Base-by-base conservation (phyloP, 1,139 yeast genomes). In the Candida sanyaensis region DNA sequence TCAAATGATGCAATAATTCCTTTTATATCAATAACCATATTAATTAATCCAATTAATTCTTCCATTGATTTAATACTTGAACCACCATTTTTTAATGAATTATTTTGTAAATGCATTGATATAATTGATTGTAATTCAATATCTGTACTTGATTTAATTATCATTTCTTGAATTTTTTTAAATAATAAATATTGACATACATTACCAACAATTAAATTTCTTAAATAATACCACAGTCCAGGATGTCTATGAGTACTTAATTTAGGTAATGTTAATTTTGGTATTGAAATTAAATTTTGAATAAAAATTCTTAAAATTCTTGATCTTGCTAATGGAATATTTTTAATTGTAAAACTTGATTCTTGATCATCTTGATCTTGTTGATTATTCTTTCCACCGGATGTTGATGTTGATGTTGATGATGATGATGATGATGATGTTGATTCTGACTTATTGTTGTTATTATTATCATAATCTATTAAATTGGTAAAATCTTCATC, bases 151-250 rank as follows among this genome's bases (percentile, higher is more conserved):
- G 53, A 55, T 41, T 29, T 12, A 4, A 33, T 31, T 32, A 65
- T 45, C 58, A 65, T 53, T 37, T 64, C 65, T 21, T 60, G 61
- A 11, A 71, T 51, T 49, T 70, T 70, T 47, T 56, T 61, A 59
- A 66, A 76, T 49, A 77, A 51, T 55, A 75, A 48, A 56, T 65
- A 70, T 65, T 71, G 65, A 63, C 71, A 50, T 52, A 69, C 56
- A 59, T 75, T 65, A 6, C 76, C 71, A 50, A 72, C 58, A 57
- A 78, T 69, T 63, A 60, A 62, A 68, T 70, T 72, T 42, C 78
- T 57, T 46, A 73, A 51, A 50, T 68, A 71, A 52, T 64, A 73
- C 77, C 77, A 73, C 58, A 66, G 68, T 0, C 78, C 77, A 1
- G 76, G 73, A 53, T 72, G 78, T 51, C 78, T 63, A 53, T 71